phyloP scores from a whole-genome alignment of 2,329 filamentous ascomycete species.

The Aspergillus unguis region DNA sequence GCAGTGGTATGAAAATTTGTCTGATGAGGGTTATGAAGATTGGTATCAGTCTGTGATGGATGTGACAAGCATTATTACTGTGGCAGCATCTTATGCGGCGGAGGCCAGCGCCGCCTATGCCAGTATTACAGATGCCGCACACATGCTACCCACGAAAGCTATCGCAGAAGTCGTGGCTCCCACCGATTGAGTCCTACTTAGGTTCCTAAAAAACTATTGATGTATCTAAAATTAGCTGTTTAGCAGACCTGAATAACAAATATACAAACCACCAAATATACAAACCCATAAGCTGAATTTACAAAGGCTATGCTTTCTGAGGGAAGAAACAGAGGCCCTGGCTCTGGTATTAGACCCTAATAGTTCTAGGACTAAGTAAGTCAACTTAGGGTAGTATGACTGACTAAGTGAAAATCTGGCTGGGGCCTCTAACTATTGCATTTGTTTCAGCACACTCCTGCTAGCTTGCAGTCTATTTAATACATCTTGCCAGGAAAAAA shows the following conservation, averaged over 20 bases:
- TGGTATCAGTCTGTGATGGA: neutral
- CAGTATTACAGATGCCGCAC: neutral
- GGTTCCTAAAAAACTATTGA: neutral
- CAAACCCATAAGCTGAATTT: no score
- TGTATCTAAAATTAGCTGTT: neutral
- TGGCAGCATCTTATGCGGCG: neutral
- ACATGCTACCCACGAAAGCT: neutral
- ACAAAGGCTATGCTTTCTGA: no score
- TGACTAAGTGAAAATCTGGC: neutral
- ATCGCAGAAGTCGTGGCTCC: neutral
- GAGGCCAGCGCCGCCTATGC: neutral
- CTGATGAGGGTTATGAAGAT: neutral
- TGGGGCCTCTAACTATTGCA: neutral
- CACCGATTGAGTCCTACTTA: neutral
- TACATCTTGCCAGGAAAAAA: slow-evolving; percentile 11
- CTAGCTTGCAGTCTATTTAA: neutral
- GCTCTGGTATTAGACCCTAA: no score
- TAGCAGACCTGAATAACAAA: no score
- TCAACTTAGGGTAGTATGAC: no score
- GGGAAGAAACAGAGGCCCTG: no score
- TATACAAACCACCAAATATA: no score
- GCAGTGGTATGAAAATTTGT: neutral
- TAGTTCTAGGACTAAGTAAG: no score
- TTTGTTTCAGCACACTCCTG: neutral
- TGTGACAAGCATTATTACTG: neutral